Evolutionary conservation across 768 basidiomycete species (phyloP), one percentile per base, ranked within the genome.

Genomic region (Boletus sensibilis): DNA sequence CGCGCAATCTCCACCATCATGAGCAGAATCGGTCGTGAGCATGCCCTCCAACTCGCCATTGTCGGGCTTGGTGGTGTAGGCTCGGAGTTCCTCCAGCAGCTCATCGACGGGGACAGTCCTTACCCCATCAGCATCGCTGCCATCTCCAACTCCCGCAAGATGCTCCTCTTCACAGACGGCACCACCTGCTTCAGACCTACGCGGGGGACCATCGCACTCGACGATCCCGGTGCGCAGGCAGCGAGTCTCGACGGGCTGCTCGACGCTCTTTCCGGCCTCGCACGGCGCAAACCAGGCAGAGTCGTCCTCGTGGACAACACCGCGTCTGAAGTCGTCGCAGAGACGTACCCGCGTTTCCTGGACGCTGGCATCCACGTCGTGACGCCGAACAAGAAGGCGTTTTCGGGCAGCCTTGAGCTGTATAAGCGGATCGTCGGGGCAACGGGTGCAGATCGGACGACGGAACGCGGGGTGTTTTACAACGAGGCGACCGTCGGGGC

Each of bases 371-470:
- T 98, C 56, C 82, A 87, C 67, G 84, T 99, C 64, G 85, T 96
- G 44, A 99, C 97, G 1, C 96, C 97, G 16, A 99, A 98, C 80
- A 99, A 99, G 74, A 98, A 98, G 74, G 97, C 90, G 1, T 93
- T 87, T 68, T 95, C 93, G 14, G 87, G 88, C 0, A 77, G 83
- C 20, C 75, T 85, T 29, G 64, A 61, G 20, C 75, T 97, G 37
- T 98, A 89, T 41, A 75, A 88, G 50, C 70, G 75, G 23, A 94
- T 98, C 60, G 58, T 88, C 23, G 83, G 82, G 58, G 71, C n/a
- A n/a, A n/a, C 75, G 53, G 78, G 16, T 6, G 31, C 40, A 9
- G 21, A 45, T 33, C 57, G 46, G 25, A 12, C 20, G 27, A 31
- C 16, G 1, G 78, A 55, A 80, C 60, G 64, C 0, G 82, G 86